phyloP scores from a whole-genome alignment of 345 rosid genomes.

The Kernera saxatilis region DNA sequence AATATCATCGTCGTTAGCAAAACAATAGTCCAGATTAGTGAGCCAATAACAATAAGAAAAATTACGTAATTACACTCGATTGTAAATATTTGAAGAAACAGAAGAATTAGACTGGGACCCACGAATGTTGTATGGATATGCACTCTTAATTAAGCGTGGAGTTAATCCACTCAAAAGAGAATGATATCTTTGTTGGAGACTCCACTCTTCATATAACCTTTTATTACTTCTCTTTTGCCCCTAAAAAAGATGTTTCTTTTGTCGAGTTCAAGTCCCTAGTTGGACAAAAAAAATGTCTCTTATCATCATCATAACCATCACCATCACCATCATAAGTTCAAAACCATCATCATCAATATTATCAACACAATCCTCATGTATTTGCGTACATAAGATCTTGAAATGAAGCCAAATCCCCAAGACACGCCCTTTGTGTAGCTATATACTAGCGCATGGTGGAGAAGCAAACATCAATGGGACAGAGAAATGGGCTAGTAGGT shows the following conservation, averaged over 20 bases:
- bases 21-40: not conserved
- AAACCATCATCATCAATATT: constrained; percentile 3
- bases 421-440: not conserved
- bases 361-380: constrained; percentile 1
- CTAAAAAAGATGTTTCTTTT: not conserved
- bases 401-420: not conserved
- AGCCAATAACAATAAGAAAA: not conserved
- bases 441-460: not conserved
- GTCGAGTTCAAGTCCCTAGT: not conserved
- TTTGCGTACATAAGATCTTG: constrained; percentile 20
- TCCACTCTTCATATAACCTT: constrained; percentile 23
- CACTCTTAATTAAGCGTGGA: constrained; percentile 37
- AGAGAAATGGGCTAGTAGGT: not conserved
- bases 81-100: not conserved
- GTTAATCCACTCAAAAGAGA: constrained; percentile 35
- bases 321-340: not conserved
- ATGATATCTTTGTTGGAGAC: constrained; percentile 35
- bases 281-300: not conserved
- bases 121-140: constrained; percentile 17
- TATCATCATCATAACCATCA: constrained; percentile 1
- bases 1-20: not conserved
- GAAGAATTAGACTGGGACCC: constrained; percentile 17
- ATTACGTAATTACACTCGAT: not conserved
- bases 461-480: not conserved
- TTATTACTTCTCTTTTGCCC: constrained; percentile 14